A percentile compares a stretch with the other conserved stretches of the same genome.
Conservation (phyloP, 2,329 filamentous ascomycete genomes). For the Stachybotrys echinatus region DNA sequence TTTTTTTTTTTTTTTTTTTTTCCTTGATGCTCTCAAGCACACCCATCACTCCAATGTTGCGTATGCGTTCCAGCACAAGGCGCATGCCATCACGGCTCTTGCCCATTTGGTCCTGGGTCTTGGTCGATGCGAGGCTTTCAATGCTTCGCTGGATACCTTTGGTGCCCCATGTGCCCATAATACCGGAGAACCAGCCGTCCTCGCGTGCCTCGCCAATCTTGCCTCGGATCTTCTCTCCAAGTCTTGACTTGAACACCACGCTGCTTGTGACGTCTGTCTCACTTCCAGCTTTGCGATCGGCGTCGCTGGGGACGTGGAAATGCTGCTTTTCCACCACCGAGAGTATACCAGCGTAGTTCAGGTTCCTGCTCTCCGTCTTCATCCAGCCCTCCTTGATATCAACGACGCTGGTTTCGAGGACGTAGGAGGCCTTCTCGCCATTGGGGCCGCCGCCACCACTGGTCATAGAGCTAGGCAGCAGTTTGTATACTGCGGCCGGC, state of each 20-base stretch:
- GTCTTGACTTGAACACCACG: constrained; percentile 65
- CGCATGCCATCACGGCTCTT: constrained; percentile 82
- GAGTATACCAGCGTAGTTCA: constrained; percentile 77
- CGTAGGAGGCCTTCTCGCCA: constrained; percentile 69
- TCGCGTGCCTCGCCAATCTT: constrained; percentile 42
- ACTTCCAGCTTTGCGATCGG: constrained; percentile 17
- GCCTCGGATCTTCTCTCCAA: constrained; percentile 63
- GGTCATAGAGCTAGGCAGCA: constrained; percentile 65
- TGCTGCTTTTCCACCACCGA: constrained; percentile 72
- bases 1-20: background rate
- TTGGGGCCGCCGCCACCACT: constrained; percentile 44
- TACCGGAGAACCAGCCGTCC: constrained; percentile 46
- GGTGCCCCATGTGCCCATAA: constrained; percentile 56
- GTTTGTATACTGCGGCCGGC: constrained; percentile 67
- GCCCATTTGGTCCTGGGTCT: constrained; percentile 71
- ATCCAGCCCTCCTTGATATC: constrained; percentile 79
- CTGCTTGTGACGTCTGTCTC: constrained; percentile 68
- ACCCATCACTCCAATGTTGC: constrained; percentile 52
- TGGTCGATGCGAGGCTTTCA: constrained; percentile 70
- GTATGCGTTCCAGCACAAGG: constrained; percentile 67
- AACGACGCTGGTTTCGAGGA: constrained; percentile 74
- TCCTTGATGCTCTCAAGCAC: constrained; percentile 40
- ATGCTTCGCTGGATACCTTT: constrained; percentile 73
- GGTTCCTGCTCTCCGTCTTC: constrained; percentile 73
- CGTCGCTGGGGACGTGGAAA: constrained; percentile 44